phyloP scores from a whole-genome alignment of 257 asterid species.

The Fraxinus quadrangulata region DNA sequence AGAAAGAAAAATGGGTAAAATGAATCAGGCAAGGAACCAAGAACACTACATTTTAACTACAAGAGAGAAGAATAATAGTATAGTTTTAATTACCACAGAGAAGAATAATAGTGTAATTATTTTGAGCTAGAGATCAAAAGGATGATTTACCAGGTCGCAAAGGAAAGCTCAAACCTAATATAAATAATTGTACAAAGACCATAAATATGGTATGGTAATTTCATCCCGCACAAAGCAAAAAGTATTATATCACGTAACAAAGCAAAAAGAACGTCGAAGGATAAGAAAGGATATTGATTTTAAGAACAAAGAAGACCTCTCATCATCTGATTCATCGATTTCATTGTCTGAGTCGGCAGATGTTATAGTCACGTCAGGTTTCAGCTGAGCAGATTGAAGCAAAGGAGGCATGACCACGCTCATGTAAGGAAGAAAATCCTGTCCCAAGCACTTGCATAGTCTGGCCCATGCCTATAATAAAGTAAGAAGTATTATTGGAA shows the following conservation, averaged over 20 bases:
- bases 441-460: constrained; percentile 93
- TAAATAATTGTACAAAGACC: constrained; percentile 9
- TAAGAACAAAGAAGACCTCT: constrained; percentile 48
- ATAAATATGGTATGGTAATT: neutral
- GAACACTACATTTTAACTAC: constrained; percentile 11
- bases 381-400: constrained; percentile 88
- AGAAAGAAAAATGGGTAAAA: neutral
- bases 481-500: neutral
- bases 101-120: neutral
- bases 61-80: neutral
- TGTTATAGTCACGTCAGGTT: constrained; percentile 85
- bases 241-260: neutral
- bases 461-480: constrained; percentile 46
- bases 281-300: constrained; percentile 6
- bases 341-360: constrained; percentile 84
- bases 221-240: neutral
- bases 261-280: neutral
- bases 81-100: too few relatives aligned
- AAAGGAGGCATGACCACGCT: constrained; percentile 92
- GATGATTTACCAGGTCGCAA: constrained; percentile 8
- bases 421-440: constrained; percentile 46
- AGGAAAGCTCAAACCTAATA: constrained; percentile 12
- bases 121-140: constrained; percentile 9
- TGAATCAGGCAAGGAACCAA: neutral
- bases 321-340: constrained; percentile 78